A percentile compares a stretch with the other conserved stretches of the same genome.
These are phyloP conservation scores for Cystobasidiopsis lactophilus DNA, from an alignment of 768 basidiomycete genomes.

Conservation along the genomic window DNA sequence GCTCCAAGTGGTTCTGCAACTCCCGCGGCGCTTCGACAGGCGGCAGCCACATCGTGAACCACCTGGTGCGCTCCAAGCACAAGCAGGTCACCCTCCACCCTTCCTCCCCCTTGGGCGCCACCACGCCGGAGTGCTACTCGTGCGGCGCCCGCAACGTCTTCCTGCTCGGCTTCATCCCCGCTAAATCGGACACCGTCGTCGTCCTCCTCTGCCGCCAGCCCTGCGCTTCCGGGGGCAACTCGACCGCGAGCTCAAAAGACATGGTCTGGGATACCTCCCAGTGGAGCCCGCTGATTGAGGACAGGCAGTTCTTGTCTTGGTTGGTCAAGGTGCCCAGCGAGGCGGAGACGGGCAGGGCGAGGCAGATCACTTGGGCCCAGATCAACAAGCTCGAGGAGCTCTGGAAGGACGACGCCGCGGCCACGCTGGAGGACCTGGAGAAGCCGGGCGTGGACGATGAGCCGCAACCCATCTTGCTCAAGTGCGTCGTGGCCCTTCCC, in stretches of 20 bases:
- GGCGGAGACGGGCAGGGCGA: constrained; percentile 80
- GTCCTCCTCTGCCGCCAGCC: constrained; percentile 94
- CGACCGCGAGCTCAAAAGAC: constrained; percentile 59
- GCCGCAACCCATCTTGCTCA: constrained; percentile 67
- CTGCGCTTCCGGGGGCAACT: constrained; percentile 51
- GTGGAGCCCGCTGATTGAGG: constrained; percentile 97
- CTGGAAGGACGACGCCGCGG: constrained; percentile 86
- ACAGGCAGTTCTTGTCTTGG: constrained; percentile 97
- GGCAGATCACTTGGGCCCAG: constrained; percentile 89
- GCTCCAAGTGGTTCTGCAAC: constrained; percentile 96
- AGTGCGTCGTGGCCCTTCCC: constrained; percentile 22
- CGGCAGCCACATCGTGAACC: constrained; percentile 84
- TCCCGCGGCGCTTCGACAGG: constrained; percentile 81
- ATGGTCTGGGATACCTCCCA: constrained; percentile 96
- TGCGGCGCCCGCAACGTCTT: constrained; percentile 99
- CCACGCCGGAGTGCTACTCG: constrained; percentile 95
- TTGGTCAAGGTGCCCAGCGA: constrained; percentile 92
- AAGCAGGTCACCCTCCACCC: constrained; percentile 94
- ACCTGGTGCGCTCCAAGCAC: constrained; percentile 95
- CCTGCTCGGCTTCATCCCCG: constrained; percentile 97
- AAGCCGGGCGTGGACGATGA: constrained; percentile 97
- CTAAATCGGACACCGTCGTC: constrained; percentile 96
- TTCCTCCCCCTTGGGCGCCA: constrained; percentile 87
- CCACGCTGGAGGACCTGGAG: constrained; percentile 87
- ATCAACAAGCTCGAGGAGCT: constrained; percentile 94